Conservation (phyloP, 2,329 filamentous ascomycete species). For the Taxawa tesnikishii region DNA sequence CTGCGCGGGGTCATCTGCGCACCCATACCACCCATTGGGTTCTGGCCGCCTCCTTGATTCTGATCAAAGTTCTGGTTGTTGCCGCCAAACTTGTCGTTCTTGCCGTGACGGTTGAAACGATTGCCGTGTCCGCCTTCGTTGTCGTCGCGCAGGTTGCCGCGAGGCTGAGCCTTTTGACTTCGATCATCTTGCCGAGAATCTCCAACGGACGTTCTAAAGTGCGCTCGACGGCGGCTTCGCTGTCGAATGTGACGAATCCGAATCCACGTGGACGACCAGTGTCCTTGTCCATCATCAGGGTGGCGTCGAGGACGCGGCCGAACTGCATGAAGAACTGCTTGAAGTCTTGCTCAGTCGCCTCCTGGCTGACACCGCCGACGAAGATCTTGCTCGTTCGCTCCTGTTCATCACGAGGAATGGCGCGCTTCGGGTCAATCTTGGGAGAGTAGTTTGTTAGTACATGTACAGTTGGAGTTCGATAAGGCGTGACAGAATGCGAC, state of each 20-base stretch:
- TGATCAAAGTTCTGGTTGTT: conserved; percentile 14
- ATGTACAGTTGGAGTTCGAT: conserved; percentile 11
- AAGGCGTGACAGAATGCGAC: too few species aligned
- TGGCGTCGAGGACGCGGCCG: conserved; percentile 90
- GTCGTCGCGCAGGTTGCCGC: conserved; percentile 87
- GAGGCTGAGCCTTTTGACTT: conserved; percentile 96
- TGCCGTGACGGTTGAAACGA: conserved; percentile 25
- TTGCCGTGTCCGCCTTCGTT: conserved; percentile 50
- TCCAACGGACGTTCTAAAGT: conserved; percentile 75
- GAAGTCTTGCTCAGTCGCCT: conserved; percentile 92
- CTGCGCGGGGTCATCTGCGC: conserved; percentile 69
- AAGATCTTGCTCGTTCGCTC: conserved; percentile 99
- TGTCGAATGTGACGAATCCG: conserved; percentile 97
- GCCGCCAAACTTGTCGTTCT: conserved; percentile 21
- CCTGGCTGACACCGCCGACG: conserved; percentile 92
- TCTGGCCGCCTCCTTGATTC: conserved; percentile 21
- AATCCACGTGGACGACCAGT: conserved; percentile 94
- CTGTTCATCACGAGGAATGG: conserved; percentile 93
- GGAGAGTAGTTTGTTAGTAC: conserved; percentile 16
- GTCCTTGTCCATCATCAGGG: conserved; percentile 99
- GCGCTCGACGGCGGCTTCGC: conserved; percentile 84
- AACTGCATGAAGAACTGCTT: conserved; percentile 96
- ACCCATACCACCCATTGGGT: conserved; percentile 11
- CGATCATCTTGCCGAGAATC: conserved; percentile 91
- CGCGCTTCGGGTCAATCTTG: conserved; percentile 94